A percentile compares a stretch with the other conserved stretches of the same genome.
phyloP scores from a whole-genome alignment of 1,284 basidiomycete genomes.

The Psilocybe mexicana region DNA sequence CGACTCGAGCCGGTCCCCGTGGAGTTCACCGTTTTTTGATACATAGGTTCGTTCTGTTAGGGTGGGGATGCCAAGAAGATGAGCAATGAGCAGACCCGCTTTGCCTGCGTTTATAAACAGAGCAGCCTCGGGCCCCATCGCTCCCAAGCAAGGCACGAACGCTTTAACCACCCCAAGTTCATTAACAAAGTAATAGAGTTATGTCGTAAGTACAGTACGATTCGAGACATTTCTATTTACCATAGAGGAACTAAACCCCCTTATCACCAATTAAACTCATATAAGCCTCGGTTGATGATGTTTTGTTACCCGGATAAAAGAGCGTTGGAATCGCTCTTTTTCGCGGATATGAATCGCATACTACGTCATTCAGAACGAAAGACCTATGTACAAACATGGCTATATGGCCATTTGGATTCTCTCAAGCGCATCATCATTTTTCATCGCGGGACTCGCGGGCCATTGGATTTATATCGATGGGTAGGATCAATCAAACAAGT shows the following conservation, averaged over 20 bases:
- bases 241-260: background rate
- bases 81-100: background rate
- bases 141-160: too few species aligned
- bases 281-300: background rate
- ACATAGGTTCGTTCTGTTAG: background rate
- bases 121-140: too few species aligned
- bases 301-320: background rate
- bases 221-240: too few species aligned
- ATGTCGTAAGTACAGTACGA: too few species aligned
- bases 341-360: background rate
- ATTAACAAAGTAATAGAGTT: too few species aligned
- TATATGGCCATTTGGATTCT: conserved; percentile 1
- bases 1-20: background rate
- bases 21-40: too few species aligned
- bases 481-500: background rate
- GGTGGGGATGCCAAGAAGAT: background rate
- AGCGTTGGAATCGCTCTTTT: background rate
- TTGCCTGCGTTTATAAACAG: too few species aligned
- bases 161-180: too few species aligned
- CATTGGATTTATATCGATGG: background rate
- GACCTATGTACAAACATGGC: background rate
- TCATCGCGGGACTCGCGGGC: background rate
- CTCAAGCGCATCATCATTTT: background rate
- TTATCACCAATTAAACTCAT: background rate
- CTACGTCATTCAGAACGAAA: conserved; percentile 5